These are phyloP conservation scores for Aspergillus thermomutatus DNA, from an alignment of 2,329 filamentous ascomycete genomes.

Conservation along the genomic window DNA sequence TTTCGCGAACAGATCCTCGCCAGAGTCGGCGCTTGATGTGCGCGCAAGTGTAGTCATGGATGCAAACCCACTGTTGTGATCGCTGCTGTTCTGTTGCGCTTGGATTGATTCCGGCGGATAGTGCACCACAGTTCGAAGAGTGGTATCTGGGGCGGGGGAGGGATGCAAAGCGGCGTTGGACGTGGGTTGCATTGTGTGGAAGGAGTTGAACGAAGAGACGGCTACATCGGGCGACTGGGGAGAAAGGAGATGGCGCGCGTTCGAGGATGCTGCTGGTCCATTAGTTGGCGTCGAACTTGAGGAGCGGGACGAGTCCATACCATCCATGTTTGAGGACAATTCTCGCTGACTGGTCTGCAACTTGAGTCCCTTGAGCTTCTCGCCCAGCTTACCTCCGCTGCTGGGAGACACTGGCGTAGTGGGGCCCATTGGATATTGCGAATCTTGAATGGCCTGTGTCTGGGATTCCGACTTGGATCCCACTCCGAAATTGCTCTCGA, in stretches of 20 bases:
- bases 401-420: slow-evolving; percentile 61
- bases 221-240: slow-evolving; percentile 63
- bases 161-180: slow-evolving; percentile 4
- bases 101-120: slow-evolving; percentile 39
- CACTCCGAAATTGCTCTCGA: slow-evolving; percentile 74
- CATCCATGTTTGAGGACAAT: slow-evolving; percentile 51
- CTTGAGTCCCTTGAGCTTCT: slow-evolving; percentile 76
- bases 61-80: slow-evolving; percentile 23
- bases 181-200: slow-evolving; percentile 46
- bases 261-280: slow-evolving; percentile 18
- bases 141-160: slow-evolving; percentile 23
- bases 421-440: slow-evolving; percentile 38
- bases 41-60: slow-evolving; percentile 31
- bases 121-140: slow-evolving; percentile 30
- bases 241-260: slow-evolving; percentile 51
- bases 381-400: slow-evolving; percentile 66
- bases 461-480: slow-evolving; percentile 36
- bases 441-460: slow-evolving; percentile 30
- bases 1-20: slow-evolving; percentile 83
- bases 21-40: slow-evolving; percentile 49
- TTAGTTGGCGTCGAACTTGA: neutral
- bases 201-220: slow-evolving; percentile 59
- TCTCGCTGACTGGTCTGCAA: slow-evolving; percentile 70
- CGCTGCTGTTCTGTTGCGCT: slow-evolving; percentile 28
- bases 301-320: slow-evolving; percentile 40